These are phyloP conservation scores for Sonneratia alba DNA, from an alignment of 345 rosid species.

Conservation along the genomic window DNA sequence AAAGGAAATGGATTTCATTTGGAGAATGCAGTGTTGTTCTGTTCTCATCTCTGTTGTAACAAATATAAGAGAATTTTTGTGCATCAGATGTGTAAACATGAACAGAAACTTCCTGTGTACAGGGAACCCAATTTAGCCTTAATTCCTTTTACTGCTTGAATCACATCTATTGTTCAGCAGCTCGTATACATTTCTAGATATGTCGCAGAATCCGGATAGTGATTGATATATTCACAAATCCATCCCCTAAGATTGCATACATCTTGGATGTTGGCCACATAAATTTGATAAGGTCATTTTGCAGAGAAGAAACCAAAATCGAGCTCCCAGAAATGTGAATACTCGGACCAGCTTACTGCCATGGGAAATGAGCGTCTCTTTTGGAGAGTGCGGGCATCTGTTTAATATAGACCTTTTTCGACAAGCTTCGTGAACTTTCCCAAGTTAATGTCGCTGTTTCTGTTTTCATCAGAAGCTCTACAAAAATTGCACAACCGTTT, in stretches of 20 bases:
- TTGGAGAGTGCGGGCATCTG: neutral
- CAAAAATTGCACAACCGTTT: slow-evolving; percentile 44
- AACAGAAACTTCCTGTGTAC: slow-evolving; percentile 5
- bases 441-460: slow-evolving; percentile 44
- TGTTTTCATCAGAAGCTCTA: slow-evolving; percentile 35
- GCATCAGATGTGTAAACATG: slow-evolving; percentile 8
- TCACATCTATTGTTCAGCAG: neutral
- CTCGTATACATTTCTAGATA: neutral
- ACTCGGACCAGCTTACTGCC: neutral
- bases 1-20: neutral
- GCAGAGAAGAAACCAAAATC: too few relatives aligned
- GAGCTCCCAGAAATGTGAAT: neutral
- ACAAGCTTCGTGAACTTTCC: slow-evolving; percentile 37
- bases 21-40: neutral
- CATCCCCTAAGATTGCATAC: neutral
- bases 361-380: neutral
- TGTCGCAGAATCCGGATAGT: neutral
- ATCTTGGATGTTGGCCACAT: neutral
- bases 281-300: neutral
- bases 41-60: neutral
- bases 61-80: neutral
- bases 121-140: slow-evolving; percentile 1
- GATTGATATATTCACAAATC: neutral
- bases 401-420: slow-evolving; percentile 25
- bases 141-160: neutral